A percentile compares a stretch with the other conserved stretches of the same genome.
These are phyloP conservation scores for Mallotus japonicus DNA, from an alignment of 441 rosid genomes.

Conservation along the genomic window DNA sequence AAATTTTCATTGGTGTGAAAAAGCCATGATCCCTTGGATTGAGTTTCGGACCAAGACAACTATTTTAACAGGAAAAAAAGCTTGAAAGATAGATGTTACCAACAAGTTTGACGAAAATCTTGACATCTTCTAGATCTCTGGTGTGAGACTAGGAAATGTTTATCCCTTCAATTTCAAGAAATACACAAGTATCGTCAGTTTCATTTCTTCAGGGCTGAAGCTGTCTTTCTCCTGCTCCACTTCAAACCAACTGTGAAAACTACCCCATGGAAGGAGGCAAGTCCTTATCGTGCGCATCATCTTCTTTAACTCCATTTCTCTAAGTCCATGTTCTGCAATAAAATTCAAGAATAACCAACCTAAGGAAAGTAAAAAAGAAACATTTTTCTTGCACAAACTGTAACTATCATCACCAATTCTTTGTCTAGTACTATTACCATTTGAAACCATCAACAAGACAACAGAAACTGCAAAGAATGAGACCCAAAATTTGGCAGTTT, in stretches of 20 bases:
- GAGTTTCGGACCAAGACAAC: background rate
- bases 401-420: constrained; percentile 17
- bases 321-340: constrained; percentile 14
- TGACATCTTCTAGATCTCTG: background rate
- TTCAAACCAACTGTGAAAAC: constrained; percentile 66
- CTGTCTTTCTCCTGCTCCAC: constrained; percentile 72
- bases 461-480: constrained; percentile 18
- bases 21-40: too few species aligned
- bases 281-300: constrained; percentile 53
- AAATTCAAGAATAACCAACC: background rate
- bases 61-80: background rate
- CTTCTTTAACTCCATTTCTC: constrained; percentile 18
- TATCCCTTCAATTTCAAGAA: constrained; percentile 44
- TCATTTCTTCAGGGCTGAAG: constrained; percentile 22
- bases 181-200: background rate
- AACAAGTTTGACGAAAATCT: background rate
- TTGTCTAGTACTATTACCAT: constrained; percentile 12
- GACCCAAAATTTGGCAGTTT: background rate
- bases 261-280: constrained; percentile 56
- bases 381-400: background rate
- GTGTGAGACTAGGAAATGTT: constrained; percentile 2
- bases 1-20: too few species aligned
- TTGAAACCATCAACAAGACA: constrained; percentile 15
- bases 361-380: background rate
- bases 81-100: background rate